phyloP scores from a whole-genome alignment of 73 alveolate genomes.

The Tetrahymena elliotti region DNA sequence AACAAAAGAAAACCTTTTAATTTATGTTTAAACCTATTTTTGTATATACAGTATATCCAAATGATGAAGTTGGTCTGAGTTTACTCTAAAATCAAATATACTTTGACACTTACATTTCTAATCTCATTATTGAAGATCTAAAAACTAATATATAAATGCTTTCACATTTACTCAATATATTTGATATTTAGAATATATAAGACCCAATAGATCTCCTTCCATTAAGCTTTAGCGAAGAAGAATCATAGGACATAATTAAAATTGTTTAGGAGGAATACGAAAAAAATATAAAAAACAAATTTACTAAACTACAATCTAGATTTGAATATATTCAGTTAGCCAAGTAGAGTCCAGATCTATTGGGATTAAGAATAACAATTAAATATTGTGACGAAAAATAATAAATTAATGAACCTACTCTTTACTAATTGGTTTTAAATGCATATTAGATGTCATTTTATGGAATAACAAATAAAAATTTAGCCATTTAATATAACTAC shows the following conservation, averaged over 20 bases:
- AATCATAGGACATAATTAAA: neutral
- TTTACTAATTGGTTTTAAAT: neutral
- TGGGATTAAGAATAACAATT: neutral
- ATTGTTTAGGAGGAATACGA: neutral
- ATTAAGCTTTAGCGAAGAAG: neutral
- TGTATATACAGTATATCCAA: neutral
- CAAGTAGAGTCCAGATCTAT: neutral
- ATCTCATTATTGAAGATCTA: neutral
- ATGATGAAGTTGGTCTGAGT: neutral
- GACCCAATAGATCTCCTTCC: neutral
- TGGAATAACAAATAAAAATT: neutral
- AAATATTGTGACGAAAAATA: neutral
- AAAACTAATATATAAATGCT: neutral
- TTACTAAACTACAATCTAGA: neutral
- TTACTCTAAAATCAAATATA: neutral
- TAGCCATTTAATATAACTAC: neutral
- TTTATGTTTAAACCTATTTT: neutral
- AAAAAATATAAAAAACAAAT: neutral
- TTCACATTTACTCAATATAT: neutral
- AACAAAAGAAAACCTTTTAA: neutral
- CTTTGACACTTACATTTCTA: neutral
- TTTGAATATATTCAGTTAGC: neutral
- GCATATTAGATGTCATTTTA: neutral
- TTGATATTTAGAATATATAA: neutral
- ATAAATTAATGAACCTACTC: neutral